phyloP scores from a whole-genome alignment of 2,329 filamentous ascomycete genomes.

The Botrytis elliptica region DNA sequence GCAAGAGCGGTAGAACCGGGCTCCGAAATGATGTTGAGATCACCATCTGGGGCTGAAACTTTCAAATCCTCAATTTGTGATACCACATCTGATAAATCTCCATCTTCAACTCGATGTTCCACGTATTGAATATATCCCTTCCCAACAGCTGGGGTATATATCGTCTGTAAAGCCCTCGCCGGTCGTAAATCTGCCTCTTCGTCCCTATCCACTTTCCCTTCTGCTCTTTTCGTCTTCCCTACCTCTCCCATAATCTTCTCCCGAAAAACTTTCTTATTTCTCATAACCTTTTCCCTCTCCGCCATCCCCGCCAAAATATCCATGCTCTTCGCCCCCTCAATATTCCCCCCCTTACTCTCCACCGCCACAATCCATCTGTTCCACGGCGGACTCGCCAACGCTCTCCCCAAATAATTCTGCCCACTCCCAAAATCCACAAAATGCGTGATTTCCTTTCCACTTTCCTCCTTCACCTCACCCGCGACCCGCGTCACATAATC shows the following conservation, averaged over 20 bases:
- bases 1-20: neutral
- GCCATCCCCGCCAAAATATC: slow-evolving; percentile 80
- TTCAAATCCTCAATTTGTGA: slow-evolving; percentile 54
- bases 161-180: slow-evolving; percentile 48
- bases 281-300: slow-evolving; percentile 68
- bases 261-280: slow-evolving; percentile 79
- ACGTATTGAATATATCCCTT: slow-evolving; percentile 76
- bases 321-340: slow-evolving; percentile 77
- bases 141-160: slow-evolving; percentile 58
- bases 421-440: slow-evolving; percentile 95
- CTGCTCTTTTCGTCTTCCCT: slow-evolving; percentile 20
- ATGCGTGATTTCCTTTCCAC: slow-evolving; percentile 68
- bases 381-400: slow-evolving; percentile 81
- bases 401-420: slow-evolving; percentile 91
- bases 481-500: slow-evolving; percentile 69
- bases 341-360: slow-evolving; percentile 83
- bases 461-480: slow-evolving; percentile 56
- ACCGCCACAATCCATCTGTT: slow-evolving; percentile 86
- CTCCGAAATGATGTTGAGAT: slow-evolving; percentile 11
- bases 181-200: slow-evolving; percentile 50
- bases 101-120: slow-evolving; percentile 69
- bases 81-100: slow-evolving; percentile 68
- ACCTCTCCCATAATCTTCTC: slow-evolving; percentile 43
- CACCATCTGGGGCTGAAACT: slow-evolving; percentile 18
- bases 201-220: slow-evolving; percentile 26